Conservation (phyloP, 176 grass and related monocot species). For the Oryza meyeriana region DNA sequence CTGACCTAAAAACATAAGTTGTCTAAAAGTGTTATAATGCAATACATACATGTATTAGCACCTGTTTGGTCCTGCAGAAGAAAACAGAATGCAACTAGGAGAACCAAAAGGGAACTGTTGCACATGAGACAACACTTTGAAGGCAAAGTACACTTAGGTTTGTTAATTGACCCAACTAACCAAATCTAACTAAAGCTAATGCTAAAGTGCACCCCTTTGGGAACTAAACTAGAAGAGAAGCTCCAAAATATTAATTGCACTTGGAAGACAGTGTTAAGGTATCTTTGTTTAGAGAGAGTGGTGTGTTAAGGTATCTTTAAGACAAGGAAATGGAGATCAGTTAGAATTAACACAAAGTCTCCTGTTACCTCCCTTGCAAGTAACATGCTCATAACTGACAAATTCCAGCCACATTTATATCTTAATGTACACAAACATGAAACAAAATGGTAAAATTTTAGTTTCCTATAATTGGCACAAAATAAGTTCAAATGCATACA, state of each 20-base stretch:
- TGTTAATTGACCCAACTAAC: constrained; percentile 27
- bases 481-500: neutral
- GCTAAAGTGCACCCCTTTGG: neutral
- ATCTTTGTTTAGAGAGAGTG: constrained; percentile 2
- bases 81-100: neutral
- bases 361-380: constrained; percentile 34
- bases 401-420: neutral
- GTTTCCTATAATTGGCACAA: neutral
- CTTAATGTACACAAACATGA: neutral
- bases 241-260: constrained; percentile 13
- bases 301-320: constrained; percentile 41
- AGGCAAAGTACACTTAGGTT: constrained; percentile 40
- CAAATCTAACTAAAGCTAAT: constrained; percentile 30
- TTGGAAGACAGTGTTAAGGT: constrained; percentile 20
- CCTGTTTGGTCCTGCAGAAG: neutral
- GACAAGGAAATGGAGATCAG: constrained; percentile 11
- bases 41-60: neutral
- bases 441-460: neutral
- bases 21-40: neutral
- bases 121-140: constrained; percentile 34
- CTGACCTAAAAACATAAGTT: neutral
- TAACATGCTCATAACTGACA: constrained; percentile 18
- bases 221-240: neutral
- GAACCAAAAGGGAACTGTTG: neutral
- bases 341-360: neutral